Conservation (phyloP, 768 basidiomycete species). For the Candolleomyces eurysporus region DNA sequence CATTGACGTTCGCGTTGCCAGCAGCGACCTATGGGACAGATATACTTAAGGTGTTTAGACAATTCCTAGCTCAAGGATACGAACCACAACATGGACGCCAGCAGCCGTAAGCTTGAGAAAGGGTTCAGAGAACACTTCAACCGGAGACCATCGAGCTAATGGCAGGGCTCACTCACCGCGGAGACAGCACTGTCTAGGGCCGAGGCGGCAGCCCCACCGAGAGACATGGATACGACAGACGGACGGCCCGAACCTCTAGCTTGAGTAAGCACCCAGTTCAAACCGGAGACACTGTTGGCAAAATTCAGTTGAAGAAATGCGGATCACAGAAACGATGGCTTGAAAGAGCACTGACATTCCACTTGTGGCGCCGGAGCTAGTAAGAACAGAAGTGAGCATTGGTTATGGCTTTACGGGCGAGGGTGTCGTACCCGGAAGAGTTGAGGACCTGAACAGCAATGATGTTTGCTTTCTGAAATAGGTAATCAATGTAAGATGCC, state of each 20-base stretch:
- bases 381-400: neutral
- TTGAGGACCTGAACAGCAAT: slow-evolving; percentile 42
- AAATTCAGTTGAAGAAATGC: neutral
- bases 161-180: slow-evolving; percentile 10
- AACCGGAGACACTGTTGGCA: slow-evolving; percentile 21
- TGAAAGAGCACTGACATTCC: slow-evolving; percentile 13
- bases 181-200: slow-evolving; percentile 30
- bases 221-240: slow-evolving; percentile 30
- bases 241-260: slow-evolving; percentile 20
- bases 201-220: slow-evolving; percentile 25
- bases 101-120: slow-evolving; percentile 19
- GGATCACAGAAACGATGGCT: neutral
- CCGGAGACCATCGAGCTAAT: neutral
- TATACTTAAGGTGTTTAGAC: slow-evolving; percentile 4
- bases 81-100: slow-evolving; percentile 29
- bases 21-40: slow-evolving; percentile 17
- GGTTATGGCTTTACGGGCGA: neutral
- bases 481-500: neutral
- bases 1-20: slow-evolving; percentile 29
- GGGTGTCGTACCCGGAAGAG: slow-evolving; percentile 23
- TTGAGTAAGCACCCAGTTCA: slow-evolving; percentile 26
- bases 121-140: neutral
- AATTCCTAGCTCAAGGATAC: neutral
- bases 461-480: slow-evolving; percentile 22
- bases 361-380: slow-evolving; percentile 14